Base-by-base conservation (phyloP, 2,329 filamentous ascomycete species). In the Trematosphaeria pertusa region DNA sequence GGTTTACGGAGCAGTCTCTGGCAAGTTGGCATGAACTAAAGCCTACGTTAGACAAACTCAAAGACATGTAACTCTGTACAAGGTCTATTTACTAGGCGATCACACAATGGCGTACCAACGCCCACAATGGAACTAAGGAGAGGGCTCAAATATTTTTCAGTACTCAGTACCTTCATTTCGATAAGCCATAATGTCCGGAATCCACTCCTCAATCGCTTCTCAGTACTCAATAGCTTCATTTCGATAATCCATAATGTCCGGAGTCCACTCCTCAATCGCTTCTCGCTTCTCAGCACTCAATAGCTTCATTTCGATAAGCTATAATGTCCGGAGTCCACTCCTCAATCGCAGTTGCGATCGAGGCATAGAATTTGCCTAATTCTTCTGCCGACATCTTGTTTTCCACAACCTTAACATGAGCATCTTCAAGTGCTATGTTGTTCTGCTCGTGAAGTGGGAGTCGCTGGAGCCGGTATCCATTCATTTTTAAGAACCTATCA, bases 401-500 rank as follows among this genome's bases (percentile, higher is more conserved):
- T 12, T 42, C 52, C 20, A 28, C 38, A 11, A 54, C 54, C 18
- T 20, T 36, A 39, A 54, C 45, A 20, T 37, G 36, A 14, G 48
- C 54, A 11, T 45, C 15, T 41, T 31, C 48, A 17, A 54, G 34
- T n/a, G n/a, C n/a, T n/a, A n/a, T n/a, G n/a, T n/a, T n/a, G 14
- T 31, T 19, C 26, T 9, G 9, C n/a, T 22, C 20, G n/a, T 34
- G 12, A 14, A 55, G 18, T 8, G 46, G 46, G 8, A 18, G 18
- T 35, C 21, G 8, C 37, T 61, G 57, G 32, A 66, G 59, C n/a
- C 47, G 35, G 35, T 56, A 62, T 5, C 64, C 59, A 33, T 69
- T 69, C 20, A 65, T 56, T 43, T 54, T 61, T 17, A 68, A 45
- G 28, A 69, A 67, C 56, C 67, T 62, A 38, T 66, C 60, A 21